phyloP scores from a whole-genome alignment of 106 monocot species.

The Iris macrosiphon region DNA sequence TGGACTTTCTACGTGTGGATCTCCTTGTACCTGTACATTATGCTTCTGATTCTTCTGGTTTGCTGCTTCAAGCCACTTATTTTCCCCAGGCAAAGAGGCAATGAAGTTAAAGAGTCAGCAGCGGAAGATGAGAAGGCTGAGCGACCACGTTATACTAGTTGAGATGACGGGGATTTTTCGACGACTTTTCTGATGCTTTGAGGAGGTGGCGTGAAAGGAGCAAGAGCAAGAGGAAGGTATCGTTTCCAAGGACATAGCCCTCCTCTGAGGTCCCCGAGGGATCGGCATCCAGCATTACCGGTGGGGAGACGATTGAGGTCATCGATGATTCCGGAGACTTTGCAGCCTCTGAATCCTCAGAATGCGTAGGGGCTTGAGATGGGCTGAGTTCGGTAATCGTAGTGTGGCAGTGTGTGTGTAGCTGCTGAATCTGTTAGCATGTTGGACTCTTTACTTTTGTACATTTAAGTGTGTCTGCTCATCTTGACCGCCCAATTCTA shows the following conservation, averaged over 20 bases:
- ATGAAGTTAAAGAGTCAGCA: background rate
- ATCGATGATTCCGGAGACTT: slow-evolving; percentile 38
- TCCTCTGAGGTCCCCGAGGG: slow-evolving; percentile 18
- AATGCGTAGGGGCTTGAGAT: slow-evolving; percentile 15
- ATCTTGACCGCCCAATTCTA: too few relatives aligned
- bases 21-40: slow-evolving; percentile 35
- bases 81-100: slow-evolving; percentile 2
- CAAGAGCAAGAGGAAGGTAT: slow-evolving; percentile 23
- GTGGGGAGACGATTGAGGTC: slow-evolving; percentile 14
- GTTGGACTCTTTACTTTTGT: too few relatives aligned
- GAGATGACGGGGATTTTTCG: too few relatives aligned
- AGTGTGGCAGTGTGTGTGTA: too few relatives aligned
- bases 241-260: background rate
- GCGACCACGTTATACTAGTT: too few relatives aligned
- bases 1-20: slow-evolving; percentile 69
- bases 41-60: slow-evolving; percentile 37
- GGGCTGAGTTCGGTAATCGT: too few relatives aligned
- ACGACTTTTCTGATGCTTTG: slow-evolving; percentile 21
- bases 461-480: too few relatives aligned
- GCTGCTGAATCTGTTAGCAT: too few relatives aligned
- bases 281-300: slow-evolving; percentile 16
- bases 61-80: slow-evolving; percentile 34
- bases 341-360: slow-evolving; percentile 34
- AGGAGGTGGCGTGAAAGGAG: slow-evolving; percentile 27
- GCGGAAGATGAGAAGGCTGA: background rate